A percentile compares a stretch with the other conserved stretches of the same genome.
Conservation (phyloP, 352 stramenopile species). For the Halophytophthora polymorphica region DNA sequence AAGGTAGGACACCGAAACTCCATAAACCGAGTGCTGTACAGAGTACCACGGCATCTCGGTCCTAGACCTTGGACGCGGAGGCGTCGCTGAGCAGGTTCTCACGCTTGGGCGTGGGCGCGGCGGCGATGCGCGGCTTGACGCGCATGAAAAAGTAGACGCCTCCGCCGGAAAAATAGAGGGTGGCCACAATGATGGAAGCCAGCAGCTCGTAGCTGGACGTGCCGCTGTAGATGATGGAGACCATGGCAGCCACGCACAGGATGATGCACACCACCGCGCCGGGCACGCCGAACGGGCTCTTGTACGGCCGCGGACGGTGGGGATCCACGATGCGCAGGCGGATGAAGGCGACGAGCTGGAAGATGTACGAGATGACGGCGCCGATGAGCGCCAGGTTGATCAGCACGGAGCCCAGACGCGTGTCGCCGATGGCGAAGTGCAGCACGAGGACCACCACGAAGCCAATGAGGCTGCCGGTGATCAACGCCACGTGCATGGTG, state of each 20-base stretch:
- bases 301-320: conserved; percentile 43
- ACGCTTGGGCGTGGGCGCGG: conserved; percentile 22
- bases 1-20: too few species aligned
- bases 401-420: conserved; percentile 52
- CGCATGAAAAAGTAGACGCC: conserved; percentile 43
- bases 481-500: conserved; percentile 56
- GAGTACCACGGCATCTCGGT: neutral
- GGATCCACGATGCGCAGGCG: conserved; percentile 49
- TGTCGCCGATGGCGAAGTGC: conserved; percentile 60
- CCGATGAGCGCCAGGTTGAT: conserved; percentile 73
- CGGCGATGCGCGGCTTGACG: conserved; percentile 32
- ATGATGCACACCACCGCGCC: conserved; percentile 41
- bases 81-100: conserved; percentile 24
- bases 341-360: conserved; percentile 61
- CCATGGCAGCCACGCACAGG: conserved; percentile 42
- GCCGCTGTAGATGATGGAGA: conserved; percentile 70
- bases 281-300: conserved; percentile 49
- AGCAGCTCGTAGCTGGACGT: conserved; percentile 54
- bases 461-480: conserved; percentile 38
- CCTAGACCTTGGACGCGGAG: too few species aligned
- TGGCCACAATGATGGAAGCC: conserved; percentile 49
- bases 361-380: conserved; percentile 58
- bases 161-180: conserved; percentile 50
- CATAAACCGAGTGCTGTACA: too few species aligned
- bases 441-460: conserved; percentile 48